Evolutionary conservation across 495 filamentous ascomycete species (phyloP), one percentile per base, ranked within the genome.

Genomic region (Aspergillus nanangensis): DNA sequence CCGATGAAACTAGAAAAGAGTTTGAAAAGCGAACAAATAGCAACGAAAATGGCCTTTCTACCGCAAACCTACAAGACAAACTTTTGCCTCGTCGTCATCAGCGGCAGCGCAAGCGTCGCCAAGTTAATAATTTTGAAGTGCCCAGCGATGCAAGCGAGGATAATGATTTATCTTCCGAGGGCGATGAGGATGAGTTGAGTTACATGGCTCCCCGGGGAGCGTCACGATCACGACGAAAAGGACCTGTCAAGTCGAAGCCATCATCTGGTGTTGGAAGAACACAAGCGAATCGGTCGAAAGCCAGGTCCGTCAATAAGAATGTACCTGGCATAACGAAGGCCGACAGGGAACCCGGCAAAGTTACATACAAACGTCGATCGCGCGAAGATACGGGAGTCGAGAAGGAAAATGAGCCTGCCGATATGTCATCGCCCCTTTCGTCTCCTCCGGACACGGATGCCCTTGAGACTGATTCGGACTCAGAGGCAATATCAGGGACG

Each of bases 51-150:
- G 60, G 68, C 53, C 44, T 75, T 17, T 56, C 77, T 4, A 80
- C 77, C 0, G 69, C 69, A 11, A 50, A 60, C 37, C 58, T 80
- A 18, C 75, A 78, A 59, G 48, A 63, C 33, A 63, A 66, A 40
- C 57, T 79, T 19, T 69, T 78, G 17, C 72, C 74, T 27, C 57
- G 69, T 20, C 61, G 75, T 14, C 64, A 63, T n/a, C 61, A 62
- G 22, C 56, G 47, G n/a, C 63, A 48, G 38, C 55, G 53, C 36
- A 51, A 58, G 54, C 56, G 44, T 22, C 38, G 38, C 4, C 40
- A 52, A 18, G 36, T n/a, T 3, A 48, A 22, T 7, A 47, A 53
- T n/a, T 41, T 55, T 29, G 62, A 62, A 8, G 18, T 55, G 9
- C 48, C 57, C 1, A 57, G 51, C 21, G 64, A 66, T 20, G 42